Conservation (phyloP, 208 protist genomes). For the Trichomonas gallinae region DNA sequence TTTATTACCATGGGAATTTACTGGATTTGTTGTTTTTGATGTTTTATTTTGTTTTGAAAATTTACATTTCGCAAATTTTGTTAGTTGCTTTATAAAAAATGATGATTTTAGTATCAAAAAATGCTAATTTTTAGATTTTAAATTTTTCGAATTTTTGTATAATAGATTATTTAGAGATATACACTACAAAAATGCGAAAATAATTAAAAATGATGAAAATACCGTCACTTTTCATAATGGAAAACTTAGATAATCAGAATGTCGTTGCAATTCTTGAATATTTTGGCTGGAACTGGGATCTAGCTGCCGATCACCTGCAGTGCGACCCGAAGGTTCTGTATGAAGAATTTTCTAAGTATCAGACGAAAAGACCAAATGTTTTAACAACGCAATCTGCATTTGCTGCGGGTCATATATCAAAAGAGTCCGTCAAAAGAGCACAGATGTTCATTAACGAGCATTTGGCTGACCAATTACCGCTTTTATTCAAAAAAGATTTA, state of each 20-base stretch:
- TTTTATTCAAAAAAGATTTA: background rate
- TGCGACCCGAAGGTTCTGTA: background rate
- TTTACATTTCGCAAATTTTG: too few relatives aligned
- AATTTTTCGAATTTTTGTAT: too few relatives aligned
- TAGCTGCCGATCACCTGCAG: background rate
- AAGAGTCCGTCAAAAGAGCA: background rate
- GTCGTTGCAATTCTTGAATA: background rate
- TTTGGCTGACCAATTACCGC: background rate
- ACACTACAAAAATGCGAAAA: too few relatives aligned
- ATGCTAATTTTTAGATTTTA: too few relatives aligned
- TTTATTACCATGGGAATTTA: too few relatives aligned
- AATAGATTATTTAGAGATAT: too few relatives aligned
- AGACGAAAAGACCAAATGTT: background rate
- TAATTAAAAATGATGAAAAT: too few relatives aligned
- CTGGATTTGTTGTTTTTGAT: too few relatives aligned
- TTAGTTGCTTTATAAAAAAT: too few relatives aligned
- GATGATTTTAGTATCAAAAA: too few relatives aligned
- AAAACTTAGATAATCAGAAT: background rate
- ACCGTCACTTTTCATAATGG: background rate
- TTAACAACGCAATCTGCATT: background rate
- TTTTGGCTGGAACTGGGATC: slow-evolving; percentile 4
- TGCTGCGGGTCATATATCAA: background rate
- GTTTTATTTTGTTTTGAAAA: too few relatives aligned
- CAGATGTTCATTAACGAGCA: background rate
- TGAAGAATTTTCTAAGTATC: background rate